Base-by-base conservation (phyloP, 1,139 yeast genomes). In the Debaryomycetaceae sp. region DNA sequence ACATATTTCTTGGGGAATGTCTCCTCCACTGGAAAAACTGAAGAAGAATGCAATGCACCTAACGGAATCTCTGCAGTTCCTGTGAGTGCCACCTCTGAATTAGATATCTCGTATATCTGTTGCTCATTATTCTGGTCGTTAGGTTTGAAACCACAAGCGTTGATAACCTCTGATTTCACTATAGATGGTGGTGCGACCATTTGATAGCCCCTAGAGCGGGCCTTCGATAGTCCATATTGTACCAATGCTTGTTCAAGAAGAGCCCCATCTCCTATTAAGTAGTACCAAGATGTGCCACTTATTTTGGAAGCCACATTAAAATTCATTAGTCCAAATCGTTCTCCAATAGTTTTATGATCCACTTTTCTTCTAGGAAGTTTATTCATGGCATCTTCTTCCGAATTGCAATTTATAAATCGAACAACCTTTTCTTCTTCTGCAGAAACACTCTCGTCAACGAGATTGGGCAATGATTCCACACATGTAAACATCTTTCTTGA, bases 31-130 rank as follows among this genome's bases (percentile, higher is more conserved):
- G 53, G 53, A 30, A 66, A 55, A 5, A 43, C 44, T 14, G 58
- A 46, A 3, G 67, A 62, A 1, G 70, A 61, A 47, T 59, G 70
- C 46, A 84, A 65, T 0, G 91, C 97, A 0, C 97, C 98, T 29
- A 94, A 62, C 0, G 98, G 88, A 33, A 94, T 91, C 56, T 94
- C 99, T 0, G 98, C 96, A 0, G 99, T 94, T 1, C 98, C 98
- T 0, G 92, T 83, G 31, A 94, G 66, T 33, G 95, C 84, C 39
- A 83, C 62, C 13, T 61, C 59, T 33, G 76, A 79, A 36, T 69
- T 68, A 2, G 68, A 63, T 13, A 88, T 58, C 37, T 75, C 75
- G 59, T 91, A 94, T 0, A 89, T 82, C 56, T 94, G 99, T 41
- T 83, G 83, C 52, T 89, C 98, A 42, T 83, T 81, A 51, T 87